Evolutionary conservation across 106 monocot genomes (phyloP).

Genomic region (Dendrobium nobile): DNA sequence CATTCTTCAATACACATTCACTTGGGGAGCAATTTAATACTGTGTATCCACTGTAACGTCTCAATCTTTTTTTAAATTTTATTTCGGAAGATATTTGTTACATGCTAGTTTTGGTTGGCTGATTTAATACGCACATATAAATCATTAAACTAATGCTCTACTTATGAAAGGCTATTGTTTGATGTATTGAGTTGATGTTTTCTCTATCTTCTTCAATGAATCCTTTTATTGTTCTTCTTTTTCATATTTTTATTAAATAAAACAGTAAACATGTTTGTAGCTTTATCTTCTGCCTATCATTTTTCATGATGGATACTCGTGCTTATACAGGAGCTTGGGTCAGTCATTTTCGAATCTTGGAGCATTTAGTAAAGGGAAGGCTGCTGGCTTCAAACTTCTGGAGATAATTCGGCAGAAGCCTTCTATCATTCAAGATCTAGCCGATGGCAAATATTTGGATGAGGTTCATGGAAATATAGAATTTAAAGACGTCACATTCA

Average conservation of each 20-base stretch:
- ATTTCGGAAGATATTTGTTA: too few species aligned
- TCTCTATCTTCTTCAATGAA: too few species aligned
- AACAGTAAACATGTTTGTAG: not conserved
- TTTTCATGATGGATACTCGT: not conserved
- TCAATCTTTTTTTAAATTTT: too few species aligned
- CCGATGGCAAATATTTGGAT: conserved; percentile 61
- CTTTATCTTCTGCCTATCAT: not conserved
- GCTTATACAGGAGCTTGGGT: conserved; percentile 75
- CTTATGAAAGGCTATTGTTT: too few species aligned
- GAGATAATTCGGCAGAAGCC: conserved; percentile 86
- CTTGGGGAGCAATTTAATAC: not conserved
- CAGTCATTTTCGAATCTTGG: conserved; percentile 95
- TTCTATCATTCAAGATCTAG: conserved; percentile 64
- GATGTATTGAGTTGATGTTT: too few species aligned
- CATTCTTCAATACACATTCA: not conserved
- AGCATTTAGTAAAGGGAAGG: conserved; percentile 93
- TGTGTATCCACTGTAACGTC: too few species aligned
- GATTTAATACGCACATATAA: too few species aligned
- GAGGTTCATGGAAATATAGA: conserved; percentile 93
- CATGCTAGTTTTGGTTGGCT: too few species aligned
- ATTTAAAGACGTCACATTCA: conserved; percentile 82
- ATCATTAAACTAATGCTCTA: too few species aligned
- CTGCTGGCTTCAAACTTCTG: conserved; percentile 83
- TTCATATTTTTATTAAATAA: too few species aligned
- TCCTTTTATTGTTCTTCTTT: too few species aligned